Conservation (phyloP, 768 basidiomycete genomes). For the Tricholoma sp. region DNA sequence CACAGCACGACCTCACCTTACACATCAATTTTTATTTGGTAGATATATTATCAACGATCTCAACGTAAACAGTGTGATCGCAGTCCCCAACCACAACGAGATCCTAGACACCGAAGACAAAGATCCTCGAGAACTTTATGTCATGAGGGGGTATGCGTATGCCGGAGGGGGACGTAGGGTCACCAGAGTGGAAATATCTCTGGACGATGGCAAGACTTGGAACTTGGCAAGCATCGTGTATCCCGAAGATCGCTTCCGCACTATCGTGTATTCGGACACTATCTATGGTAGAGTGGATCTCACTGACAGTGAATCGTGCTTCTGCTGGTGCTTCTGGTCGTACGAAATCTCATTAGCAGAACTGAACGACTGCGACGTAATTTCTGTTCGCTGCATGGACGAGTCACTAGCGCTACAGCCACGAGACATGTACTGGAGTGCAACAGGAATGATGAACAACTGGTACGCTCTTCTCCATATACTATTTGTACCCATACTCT, state of each 20-base stretch:
- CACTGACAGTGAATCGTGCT: constrained; percentile 43
- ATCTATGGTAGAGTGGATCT: constrained; percentile 48
- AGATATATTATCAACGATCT: constrained; percentile 46
- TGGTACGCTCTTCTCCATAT: constrained; percentile 29
- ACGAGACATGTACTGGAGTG: constrained; percentile 54
- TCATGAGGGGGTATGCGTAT: constrained; percentile 55
- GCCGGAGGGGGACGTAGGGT: constrained; percentile 55
- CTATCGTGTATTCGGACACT: constrained; percentile 25
- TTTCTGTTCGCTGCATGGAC: constrained; percentile 53
- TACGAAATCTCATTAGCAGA: constrained; percentile 29
- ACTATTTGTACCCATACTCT: not conserved
- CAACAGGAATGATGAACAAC: constrained; percentile 61
- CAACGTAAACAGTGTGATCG: constrained; percentile 56
- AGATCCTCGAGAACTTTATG: constrained; percentile 23
- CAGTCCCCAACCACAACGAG: constrained; percentile 52
- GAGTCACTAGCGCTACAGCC: constrained; percentile 46
- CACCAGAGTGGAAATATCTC: constrained; percentile 51
- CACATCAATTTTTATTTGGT: constrained; percentile 4
- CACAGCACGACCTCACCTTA: not conserved
- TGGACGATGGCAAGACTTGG: constrained; percentile 52
- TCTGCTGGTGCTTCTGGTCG: constrained; percentile 62
- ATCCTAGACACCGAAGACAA: constrained; percentile 10
- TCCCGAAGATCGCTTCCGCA: constrained; percentile 43
- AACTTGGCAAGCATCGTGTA: constrained; percentile 32
- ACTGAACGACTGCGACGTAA: constrained; percentile 28